A percentile compares a stretch with the other conserved stretches of the same genome.
Evolutionary conservation across 2,329 filamentous ascomycete genomes (phyloP).

Genomic region (Didymellaceae sp.): DNA sequence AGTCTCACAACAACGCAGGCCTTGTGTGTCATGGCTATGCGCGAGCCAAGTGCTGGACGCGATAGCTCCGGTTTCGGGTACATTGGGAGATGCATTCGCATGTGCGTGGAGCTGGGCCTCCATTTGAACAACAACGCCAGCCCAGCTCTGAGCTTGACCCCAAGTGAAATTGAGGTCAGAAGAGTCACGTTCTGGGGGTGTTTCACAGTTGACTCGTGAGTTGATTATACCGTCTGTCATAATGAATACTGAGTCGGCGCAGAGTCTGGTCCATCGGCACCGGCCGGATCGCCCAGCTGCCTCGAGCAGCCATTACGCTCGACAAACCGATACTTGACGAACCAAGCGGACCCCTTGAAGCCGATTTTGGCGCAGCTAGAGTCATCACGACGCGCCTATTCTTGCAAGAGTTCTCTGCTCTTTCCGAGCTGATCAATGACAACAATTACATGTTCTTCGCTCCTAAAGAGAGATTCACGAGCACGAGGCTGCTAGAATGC

Average conservation of each 20-base stretch:
- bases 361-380: slow-evolving; percentile 18
- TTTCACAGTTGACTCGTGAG: slow-evolving; percentile 57
- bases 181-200: slow-evolving; percentile 62
- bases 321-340: slow-evolving; percentile 63
- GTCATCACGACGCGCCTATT: slow-evolving; percentile 45
- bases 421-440: slow-evolving; percentile 76
- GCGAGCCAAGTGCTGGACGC: slow-evolving; percentile 74
- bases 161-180: slow-evolving; percentile 56
- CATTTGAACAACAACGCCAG: slow-evolving; percentile 57
- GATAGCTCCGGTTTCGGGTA: slow-evolving; percentile 77
- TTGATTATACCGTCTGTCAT: slow-evolving; percentile 7
- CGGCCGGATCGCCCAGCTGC: slow-evolving; percentile 57
- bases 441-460: slow-evolving; percentile 76
- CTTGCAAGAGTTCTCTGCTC: slow-evolving; percentile 66
- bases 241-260: slow-evolving; percentile 3
- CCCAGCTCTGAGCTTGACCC: slow-evolving; percentile 39
- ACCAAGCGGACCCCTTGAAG: slow-evolving; percentile 57
- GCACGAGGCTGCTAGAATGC: slow-evolving; percentile 66
- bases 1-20: slow-evolving; percentile 75
- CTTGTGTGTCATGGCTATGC: slow-evolving; percentile 75
- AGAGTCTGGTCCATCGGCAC: slow-evolving; percentile 55
- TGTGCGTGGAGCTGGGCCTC: slow-evolving; percentile 74
- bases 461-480: slow-evolving; percentile 69
- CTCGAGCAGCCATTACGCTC: slow-evolving; percentile 56
- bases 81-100: slow-evolving; percentile 72